Percentiles rank a stretch among this genome's conserved stretches.
phyloP scores from a whole-genome alignment of 305 asterid species.

The Striga hermonthica region DNA sequence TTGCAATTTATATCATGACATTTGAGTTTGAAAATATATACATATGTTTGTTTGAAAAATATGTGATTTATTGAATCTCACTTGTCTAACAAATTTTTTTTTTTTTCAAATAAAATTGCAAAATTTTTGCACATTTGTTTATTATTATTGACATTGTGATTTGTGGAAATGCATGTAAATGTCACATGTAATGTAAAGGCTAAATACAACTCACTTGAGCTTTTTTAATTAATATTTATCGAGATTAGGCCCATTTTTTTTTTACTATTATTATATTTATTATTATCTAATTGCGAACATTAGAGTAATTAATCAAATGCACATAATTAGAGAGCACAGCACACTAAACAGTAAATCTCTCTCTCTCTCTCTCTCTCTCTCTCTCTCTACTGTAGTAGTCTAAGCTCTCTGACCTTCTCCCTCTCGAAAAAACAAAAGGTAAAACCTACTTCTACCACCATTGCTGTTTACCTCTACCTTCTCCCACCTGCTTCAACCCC shows the following conservation, averaged over 20 bases:
- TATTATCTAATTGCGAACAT: not conserved
- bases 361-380: slow-evolving; percentile 15
- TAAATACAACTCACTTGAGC: not conserved
- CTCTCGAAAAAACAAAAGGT: slow-evolving; percentile 39
- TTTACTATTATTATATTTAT: not conserved
- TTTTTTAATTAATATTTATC: too few relatives aligned
- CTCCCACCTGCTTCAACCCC: slow-evolving; percentile 30
- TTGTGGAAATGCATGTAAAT: too few relatives aligned
- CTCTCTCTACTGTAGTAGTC: slow-evolving; percentile 32
- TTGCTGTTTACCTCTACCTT: slow-evolving; percentile 26
- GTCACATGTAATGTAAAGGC: too few relatives aligned
- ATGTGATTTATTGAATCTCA: too few relatives aligned
- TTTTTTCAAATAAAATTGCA: too few relatives aligned
- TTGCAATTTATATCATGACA: too few relatives aligned
- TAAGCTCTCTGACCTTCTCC: slow-evolving; percentile 37
- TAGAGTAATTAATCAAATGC: slow-evolving; percentile 6
- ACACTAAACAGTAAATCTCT: slow-evolving; percentile 18
- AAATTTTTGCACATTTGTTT: too few relatives aligned
- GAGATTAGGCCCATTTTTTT: not conserved
- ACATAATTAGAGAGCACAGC: slow-evolving; percentile 10
- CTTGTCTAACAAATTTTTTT: too few relatives aligned
- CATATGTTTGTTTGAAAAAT: too few relatives aligned
- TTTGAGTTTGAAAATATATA: too few relatives aligned
- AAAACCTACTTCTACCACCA: slow-evolving; percentile 37
- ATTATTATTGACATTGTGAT: too few relatives aligned